Conservation (phyloP, 306 rosid genomes). For the Malus sieversii region DNA sequence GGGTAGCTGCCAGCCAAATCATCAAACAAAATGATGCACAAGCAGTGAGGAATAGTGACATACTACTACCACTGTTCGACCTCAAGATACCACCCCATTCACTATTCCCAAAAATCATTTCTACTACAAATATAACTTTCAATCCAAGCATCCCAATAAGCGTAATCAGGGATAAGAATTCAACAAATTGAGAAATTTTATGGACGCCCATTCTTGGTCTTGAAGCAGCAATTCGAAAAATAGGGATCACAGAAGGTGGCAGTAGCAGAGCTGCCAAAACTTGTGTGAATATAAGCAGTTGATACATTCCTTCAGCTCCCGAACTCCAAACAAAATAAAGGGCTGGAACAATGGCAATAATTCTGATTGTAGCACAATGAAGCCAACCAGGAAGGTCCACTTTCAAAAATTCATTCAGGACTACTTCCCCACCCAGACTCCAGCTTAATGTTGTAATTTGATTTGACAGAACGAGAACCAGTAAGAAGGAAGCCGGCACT, state of each 20-base stretch:
- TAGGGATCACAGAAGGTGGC: constrained; percentile 91
- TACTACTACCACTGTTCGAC: constrained; percentile 56
- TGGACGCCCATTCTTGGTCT: constrained; percentile 75
- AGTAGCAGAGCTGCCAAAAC: constrained; percentile 76
- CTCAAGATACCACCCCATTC: constrained; percentile 75
- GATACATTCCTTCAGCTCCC: constrained; percentile 93
- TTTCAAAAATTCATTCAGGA: constrained; percentile 60
- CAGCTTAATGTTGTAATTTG: constrained; percentile 64
- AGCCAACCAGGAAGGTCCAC: constrained; percentile 94
- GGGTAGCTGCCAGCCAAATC: constrained; percentile 89
- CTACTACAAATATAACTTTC: constrained; percentile 67
- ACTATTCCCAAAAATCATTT: constrained; percentile 83
- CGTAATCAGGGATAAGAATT: constrained; percentile 50
- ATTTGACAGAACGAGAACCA: constrained; percentile 68
- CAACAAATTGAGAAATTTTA: constrained; percentile 67
- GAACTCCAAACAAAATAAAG: constrained; percentile 82
- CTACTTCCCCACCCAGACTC: constrained; percentile 76
- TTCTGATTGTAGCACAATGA: constrained; percentile 82
- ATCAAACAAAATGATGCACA: constrained; percentile 55
- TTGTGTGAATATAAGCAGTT: constrained; percentile 74
- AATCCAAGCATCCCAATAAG: constrained; percentile 81
- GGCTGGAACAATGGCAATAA: constrained; percentile 76
- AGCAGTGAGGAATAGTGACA: constrained; percentile 50
- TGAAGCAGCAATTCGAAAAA: constrained; percentile 76
- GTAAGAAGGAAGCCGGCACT: constrained; percentile 47